Base-by-base conservation (phyloP, 306 rosid genomes). In the Begonia masoniana region DNA sequence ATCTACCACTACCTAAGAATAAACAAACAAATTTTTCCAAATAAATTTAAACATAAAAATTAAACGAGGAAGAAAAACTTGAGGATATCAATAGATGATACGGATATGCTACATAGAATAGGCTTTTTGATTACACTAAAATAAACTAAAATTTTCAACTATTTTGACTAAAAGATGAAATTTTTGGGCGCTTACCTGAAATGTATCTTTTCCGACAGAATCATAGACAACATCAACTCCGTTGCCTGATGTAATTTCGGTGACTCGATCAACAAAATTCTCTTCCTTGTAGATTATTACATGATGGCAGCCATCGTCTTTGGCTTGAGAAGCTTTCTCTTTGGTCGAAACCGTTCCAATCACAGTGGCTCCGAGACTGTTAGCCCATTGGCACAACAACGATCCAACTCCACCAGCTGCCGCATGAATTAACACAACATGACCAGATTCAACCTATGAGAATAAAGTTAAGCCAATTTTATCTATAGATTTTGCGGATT, bases 391-490 rank as follows among this genome's bases (percentile, higher is more conserved):
- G 68, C 95, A 74, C 71, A 89, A 69, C n/a, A 89, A 77, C 56
- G 97, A 85, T 52, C 97, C 97, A 35, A 82, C 87, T 61, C 95
- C 95, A 57, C 97, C 97, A 50, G 97, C 97, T 43, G 97, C 95
- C 6, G 97, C 97, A 57, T 85, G 97, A 45, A 85, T 76, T 21
- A 89, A 94, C 57, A 89, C 58, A 0, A 86, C 68, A 55, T 89
- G 85, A 56, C 87, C 94, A n/a, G 77, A 67, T 59, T 85, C 78
- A 67, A 89, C 95, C 97, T 85, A 60, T 14, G 4, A 19, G 9
- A 12, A 58, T 36, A 13, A 64, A 31, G 53, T 14, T 2, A 47
- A 14, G 65, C 45, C 35, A n/a, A 14, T 24, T 21, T 16, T 24
- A 19, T 48, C 53, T n/a, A 26, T 15, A 47, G 50, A 23, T 47